phyloP scores from a whole-genome alignment of 2,329 filamentous ascomycete species.

The Exserohilum turcica region DNA sequence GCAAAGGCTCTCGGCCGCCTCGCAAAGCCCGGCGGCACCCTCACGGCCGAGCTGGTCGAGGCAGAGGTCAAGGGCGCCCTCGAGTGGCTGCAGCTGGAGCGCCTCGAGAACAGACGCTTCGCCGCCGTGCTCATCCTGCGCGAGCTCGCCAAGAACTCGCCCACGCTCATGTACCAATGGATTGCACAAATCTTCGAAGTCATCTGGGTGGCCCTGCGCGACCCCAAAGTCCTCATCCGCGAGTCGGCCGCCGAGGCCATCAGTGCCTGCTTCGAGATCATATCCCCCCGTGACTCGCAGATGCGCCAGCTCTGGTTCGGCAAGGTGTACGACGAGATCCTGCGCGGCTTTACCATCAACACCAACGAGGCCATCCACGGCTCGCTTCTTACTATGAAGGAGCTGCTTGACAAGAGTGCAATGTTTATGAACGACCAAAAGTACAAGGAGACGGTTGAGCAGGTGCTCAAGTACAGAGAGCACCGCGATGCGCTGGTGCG shows the following conservation, averaged over 20 bases:
- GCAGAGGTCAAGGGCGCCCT: conserved; percentile 95
- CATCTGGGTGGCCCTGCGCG: conserved; percentile 92
- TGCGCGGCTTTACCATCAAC: conserved; percentile 73
- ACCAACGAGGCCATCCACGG: conserved; percentile 90
- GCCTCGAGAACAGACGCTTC: conserved; percentile 90
- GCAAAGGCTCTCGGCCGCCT: conserved; percentile 88
- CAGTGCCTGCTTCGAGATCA: conserved; percentile 93
- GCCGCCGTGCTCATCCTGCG: conserved; percentile 89
- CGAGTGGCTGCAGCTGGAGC: conserved; percentile 95
- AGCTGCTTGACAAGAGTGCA: conserved; percentile 89
- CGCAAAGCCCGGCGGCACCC: conserved; percentile 86
- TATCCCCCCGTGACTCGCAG: conserved; percentile 86
- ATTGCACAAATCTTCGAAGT: conserved; percentile 94
- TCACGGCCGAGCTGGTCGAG: conserved; percentile 94
- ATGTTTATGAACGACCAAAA: conserved; percentile 97
- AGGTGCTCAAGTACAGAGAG: conserved; percentile 89
- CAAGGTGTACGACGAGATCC: conserved; percentile 86
- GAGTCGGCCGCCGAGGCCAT: conserved; percentile 92
- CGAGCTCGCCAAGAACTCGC: conserved; percentile 89
- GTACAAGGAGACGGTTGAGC: conserved; percentile 90
- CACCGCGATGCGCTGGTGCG: conserved; percentile 87
- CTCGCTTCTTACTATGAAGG: conserved; percentile 90
- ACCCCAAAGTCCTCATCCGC: conserved; percentile 87
- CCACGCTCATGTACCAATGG: conserved; percentile 93
- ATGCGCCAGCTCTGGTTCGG: conserved; percentile 87